Conservation (phyloP, 129 eudicot species). For the Oenanthe sinensis region DNA sequence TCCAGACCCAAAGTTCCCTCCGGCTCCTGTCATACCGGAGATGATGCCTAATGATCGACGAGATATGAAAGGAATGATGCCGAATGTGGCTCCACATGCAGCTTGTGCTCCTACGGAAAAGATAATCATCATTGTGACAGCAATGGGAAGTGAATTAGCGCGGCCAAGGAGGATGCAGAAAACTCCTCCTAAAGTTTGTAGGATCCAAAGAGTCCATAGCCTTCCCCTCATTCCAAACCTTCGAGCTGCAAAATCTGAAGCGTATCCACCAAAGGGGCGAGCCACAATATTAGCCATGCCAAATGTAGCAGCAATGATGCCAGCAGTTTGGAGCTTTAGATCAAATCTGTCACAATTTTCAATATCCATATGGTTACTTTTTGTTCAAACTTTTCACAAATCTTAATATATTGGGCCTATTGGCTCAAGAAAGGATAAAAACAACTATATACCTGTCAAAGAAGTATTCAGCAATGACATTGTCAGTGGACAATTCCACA, state of each 20-base stretch:
- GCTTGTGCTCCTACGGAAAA: constrained; percentile 87
- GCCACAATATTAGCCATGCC: constrained; percentile 85
- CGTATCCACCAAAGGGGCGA: constrained; percentile 73
- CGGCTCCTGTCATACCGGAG: constrained; percentile 82
- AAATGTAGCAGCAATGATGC: constrained; percentile 65
- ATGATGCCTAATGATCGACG: constrained; percentile 71
- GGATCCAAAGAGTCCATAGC: constrained; percentile 77
- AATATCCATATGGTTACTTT: background rate
- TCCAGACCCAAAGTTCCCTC: constrained; percentile 82
- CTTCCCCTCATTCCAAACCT: constrained; percentile 83
- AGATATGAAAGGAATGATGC: constrained; percentile 75
- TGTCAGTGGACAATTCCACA: constrained; percentile 60
- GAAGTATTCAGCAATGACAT: constrained; percentile 71
- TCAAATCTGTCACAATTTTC: constrained; percentile 30
- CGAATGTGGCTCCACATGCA: constrained; percentile 89
- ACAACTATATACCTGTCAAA: constrained; percentile 54
- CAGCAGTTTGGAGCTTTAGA: constrained; percentile 67
- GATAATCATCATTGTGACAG: constrained; percentile 54
- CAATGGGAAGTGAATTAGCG: constrained; percentile 44
- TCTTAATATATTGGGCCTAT: background rate
- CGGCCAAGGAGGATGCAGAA: constrained; percentile 64
- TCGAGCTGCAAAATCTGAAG: constrained; percentile 51
- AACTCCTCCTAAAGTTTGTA: constrained; percentile 72
- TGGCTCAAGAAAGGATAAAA: background rate
- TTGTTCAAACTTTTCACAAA: background rate